These are phyloP conservation scores for Cryptococcus floricola DNA, from an alignment of 1,284 basidiomycete species.

Conservation along the genomic window DNA sequence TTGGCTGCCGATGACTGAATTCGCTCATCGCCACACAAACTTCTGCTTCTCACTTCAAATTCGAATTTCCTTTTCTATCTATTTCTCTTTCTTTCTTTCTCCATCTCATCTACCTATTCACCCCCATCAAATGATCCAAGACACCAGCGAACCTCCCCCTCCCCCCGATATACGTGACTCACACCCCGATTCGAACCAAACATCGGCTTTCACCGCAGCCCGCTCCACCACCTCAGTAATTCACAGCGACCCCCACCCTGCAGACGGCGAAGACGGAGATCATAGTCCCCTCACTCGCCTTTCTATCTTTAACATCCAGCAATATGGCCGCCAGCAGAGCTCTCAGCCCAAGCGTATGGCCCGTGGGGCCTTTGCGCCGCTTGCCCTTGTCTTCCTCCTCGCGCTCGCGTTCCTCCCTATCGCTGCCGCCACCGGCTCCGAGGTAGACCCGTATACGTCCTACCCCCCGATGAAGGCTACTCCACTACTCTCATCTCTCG, in stretches of 20 bases:
- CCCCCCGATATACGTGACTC: neutral
- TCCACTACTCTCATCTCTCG: slow-evolving; percentile 13
- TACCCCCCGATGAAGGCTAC: slow-evolving; percentile 3
- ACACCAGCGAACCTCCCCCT: neutral
- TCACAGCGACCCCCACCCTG: neutral
- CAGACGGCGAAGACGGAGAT: neutral
- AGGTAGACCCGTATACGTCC: slow-evolving; percentile 14
- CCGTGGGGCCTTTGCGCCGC: neutral
- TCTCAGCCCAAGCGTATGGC: neutral
- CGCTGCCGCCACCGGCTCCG: neutral
- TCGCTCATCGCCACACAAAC: too few species aligned
- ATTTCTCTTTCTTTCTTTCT: too few species aligned
- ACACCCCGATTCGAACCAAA: neutral
- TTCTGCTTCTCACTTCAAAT: too few species aligned
- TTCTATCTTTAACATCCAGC: neutral
- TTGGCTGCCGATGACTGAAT: too few species aligned
- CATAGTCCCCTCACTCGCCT: neutral
- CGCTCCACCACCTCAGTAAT: neutral
- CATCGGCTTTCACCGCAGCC: neutral
- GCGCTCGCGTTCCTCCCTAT: neutral
- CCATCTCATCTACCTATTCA: neutral
- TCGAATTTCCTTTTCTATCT: too few species aligned
- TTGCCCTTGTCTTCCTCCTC: slow-evolving; percentile 1
- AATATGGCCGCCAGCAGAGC: neutral
- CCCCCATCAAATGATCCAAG: neutral